Base-by-base conservation (phyloP, 164 flowering plant genomes). In the Tetracentron sinense region DNA sequence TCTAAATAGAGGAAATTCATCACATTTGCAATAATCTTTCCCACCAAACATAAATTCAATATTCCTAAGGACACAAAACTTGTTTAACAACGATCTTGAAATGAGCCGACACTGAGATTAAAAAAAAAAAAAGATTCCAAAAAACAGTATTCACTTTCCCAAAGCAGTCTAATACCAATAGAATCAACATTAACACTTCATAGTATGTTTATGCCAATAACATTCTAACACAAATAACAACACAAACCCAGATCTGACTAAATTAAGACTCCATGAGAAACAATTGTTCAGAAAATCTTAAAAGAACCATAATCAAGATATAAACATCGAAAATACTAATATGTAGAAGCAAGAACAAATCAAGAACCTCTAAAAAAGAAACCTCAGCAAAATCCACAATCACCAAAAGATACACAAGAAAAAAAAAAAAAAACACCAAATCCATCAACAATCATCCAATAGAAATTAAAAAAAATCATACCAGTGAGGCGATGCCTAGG, bases 401-500 rank as follows among this genome's bases (percentile, higher is more conserved):
- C 62, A 17, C 30, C 48, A 12, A 49, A 25, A 27, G 47, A 47
- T 7, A 17, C 57, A n/a, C 14, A 11, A 12, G 7, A 23, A 56
- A 47, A 63, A 0, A 28, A 54, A 4, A 56, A 53, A 47, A 2
- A 7, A 33, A 22, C 20, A n/a, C 20, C 20, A 52, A 63, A 42
- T 1, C 27, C 23, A 15, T 20, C 47, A 38, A 31, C 6, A 54
- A 66, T 53, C 0, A 66, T 53, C 0, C 3, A 42, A 1, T 4
- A 12, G 4, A 54, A 47, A 60, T 21, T 4, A 21, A 11, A 46
- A 23, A 49, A 20, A 10, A 30, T 60, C 83, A 63, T 4, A 92
- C 98, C 82, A 60, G 96, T 85, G 44, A 93, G 85, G 29, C 97
- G 98, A 75, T 93, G 96, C 56, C 98, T 92, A 74, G 97, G 96